phyloP scores from a whole-genome alignment of 768 basidiomycete species.

The Pleurotus eryngii region DNA sequence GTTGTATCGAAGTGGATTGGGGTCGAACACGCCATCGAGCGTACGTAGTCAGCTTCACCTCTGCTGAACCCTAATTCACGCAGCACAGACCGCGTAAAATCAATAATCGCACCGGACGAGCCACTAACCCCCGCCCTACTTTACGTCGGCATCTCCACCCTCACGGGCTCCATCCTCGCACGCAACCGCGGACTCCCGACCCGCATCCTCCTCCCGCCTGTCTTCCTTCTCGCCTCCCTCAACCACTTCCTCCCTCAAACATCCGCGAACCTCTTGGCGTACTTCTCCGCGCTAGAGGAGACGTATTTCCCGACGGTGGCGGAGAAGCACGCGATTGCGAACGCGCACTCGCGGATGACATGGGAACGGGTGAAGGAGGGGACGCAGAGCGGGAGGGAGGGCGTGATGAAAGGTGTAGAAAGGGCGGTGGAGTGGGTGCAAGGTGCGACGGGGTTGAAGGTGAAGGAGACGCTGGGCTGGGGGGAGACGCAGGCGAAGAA shows the following conservation, averaged over 20 bases:
- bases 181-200: constrained; percentile 70
- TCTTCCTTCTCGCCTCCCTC: constrained; percentile 65
- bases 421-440: constrained; percentile 54
- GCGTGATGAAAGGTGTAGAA: constrained; percentile 41
- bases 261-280: constrained; percentile 61
- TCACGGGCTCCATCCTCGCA: constrained; percentile 84
- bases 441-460: constrained; percentile 68
- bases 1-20: constrained; percentile 82
- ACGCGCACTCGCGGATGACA: constrained; percentile 57
- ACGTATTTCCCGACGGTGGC: constrained; percentile 66
- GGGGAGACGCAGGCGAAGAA: constrained; percentile 20
- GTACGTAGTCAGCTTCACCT: constrained; percentile 45
- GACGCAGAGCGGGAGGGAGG: constrained; percentile 41
- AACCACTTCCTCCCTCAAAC: constrained; percentile 88
- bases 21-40: constrained; percentile 80
- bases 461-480: constrained; percentile 57
- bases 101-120: constrained; percentile 77
- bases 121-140: constrained; percentile 84
- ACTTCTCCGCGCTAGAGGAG: constrained; percentile 69
- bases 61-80: not conserved
- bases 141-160: constrained; percentile 85
- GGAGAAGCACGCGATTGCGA: constrained; percentile 61
- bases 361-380: constrained; percentile 55
- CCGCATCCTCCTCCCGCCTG: constrained; percentile 73
- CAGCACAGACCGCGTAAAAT: constrained; percentile 70